Evolutionary conservation across 768 basidiomycete species (phyloP).

Genomic region (Termitomyces sp.): DNA sequence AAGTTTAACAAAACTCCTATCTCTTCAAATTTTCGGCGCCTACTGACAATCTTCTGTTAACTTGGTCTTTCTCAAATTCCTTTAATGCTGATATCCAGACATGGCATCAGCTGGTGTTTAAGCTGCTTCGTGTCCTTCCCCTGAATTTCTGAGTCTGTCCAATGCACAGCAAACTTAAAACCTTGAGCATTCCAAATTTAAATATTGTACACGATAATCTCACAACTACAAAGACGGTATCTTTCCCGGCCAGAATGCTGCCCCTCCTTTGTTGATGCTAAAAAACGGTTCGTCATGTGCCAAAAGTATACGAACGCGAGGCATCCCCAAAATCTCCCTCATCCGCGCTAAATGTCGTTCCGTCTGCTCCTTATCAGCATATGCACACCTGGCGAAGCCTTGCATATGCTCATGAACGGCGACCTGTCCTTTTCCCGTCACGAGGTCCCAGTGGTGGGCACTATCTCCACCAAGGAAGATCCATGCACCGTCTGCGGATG

Average conservation of each 20-base stretch:
- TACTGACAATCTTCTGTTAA: not conserved
- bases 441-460: conserved; percentile 49
- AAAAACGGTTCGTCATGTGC: conserved; percentile 47
- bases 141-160: too few relatives aligned
- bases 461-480: conserved; percentile 51
- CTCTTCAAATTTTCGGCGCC: too few relatives aligned
- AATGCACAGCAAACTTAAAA: not conserved
- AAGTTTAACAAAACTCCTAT: too few relatives aligned
- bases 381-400: conserved; percentile 32
- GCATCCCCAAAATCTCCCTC: conserved; percentile 28
- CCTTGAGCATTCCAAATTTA: not conserved
- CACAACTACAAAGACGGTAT: conserved; percentile 16
- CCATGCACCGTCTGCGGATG: conserved; percentile 49
- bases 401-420: conserved; percentile 20
- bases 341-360: conserved; percentile 32
- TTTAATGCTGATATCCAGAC: too few relatives aligned
- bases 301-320: conserved; percentile 40
- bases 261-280: not conserved
- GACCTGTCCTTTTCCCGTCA: conserved; percentile 40
- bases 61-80: not conserved
- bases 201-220: not conserved
- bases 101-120: too few relatives aligned
- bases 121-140: too few relatives aligned
- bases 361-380: conserved; percentile 37
- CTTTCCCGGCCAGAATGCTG: conserved; percentile 38